These are phyloP conservation scores for Ceratocystis smalleyi DNA, from an alignment of 2,329 filamentous ascomycete species.

Conservation along the genomic window DNA sequence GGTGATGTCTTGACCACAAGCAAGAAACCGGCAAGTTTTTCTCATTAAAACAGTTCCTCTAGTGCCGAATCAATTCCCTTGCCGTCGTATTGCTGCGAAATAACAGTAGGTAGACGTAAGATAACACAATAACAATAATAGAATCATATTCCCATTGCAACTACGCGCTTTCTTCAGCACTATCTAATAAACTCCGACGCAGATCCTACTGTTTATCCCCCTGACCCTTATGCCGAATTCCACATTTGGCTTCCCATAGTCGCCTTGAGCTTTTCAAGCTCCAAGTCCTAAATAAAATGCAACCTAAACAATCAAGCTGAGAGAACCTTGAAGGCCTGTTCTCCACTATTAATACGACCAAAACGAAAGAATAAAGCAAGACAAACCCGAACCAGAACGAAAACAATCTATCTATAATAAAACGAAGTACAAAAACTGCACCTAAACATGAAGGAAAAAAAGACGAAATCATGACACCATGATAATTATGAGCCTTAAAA, in stretches of 20 bases:
- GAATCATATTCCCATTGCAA: too few species aligned
- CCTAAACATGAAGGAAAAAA: background rate
- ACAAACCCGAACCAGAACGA: background rate
- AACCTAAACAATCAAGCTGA: background rate
- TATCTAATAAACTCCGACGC: background rate
- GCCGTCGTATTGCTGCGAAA: too few species aligned
- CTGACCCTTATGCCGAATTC: background rate
- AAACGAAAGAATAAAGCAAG: background rate
- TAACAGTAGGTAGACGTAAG: too few species aligned
- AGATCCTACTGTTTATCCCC: background rate
- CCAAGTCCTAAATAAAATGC: too few species aligned
- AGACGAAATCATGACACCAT: background rate
- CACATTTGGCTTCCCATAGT: background rate
- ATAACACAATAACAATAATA: too few species aligned
- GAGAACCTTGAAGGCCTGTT: background rate
- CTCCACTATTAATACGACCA: background rate
- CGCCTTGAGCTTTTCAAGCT: background rate
- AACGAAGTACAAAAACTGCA: conserved; percentile 6
- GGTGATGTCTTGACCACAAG: too few species aligned
- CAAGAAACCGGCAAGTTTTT: too few species aligned
- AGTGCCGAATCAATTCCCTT: too few species aligned
- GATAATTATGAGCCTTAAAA: background rate
- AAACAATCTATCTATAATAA: conserved; percentile 8
- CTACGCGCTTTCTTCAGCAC: too few species aligned
- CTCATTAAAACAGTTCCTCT: too few species aligned